A percentile compares a stretch with the other conserved stretches of the same genome.
These are phyloP conservation scores for Funneliformis geosporum DNA, from an alignment of 192 early-diverging fungal genomes.

Conservation along the genomic window DNA sequence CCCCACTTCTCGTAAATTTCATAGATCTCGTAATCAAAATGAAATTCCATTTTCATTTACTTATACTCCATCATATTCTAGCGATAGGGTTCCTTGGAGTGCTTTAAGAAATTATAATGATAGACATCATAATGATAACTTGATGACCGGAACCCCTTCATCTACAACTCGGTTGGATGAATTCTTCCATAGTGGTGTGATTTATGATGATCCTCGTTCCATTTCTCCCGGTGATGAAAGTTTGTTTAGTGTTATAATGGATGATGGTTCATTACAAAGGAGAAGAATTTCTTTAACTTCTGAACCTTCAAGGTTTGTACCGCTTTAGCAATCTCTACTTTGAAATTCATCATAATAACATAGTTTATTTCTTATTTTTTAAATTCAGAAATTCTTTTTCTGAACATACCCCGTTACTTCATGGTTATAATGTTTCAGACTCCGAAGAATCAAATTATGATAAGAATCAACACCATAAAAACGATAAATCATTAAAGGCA, in stretches of 20 bases:
- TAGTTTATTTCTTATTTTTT: neutral
- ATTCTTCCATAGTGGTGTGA: neutral
- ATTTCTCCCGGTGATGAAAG: neutral
- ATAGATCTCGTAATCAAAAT: neutral
- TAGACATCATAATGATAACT: neutral
- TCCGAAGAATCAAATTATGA: neutral
- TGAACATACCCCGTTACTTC: neutral
- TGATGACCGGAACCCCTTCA: neutral
- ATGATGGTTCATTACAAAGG: constrained; percentile 25
- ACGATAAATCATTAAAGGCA: neutral
- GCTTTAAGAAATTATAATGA: neutral
- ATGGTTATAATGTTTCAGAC: neutral
- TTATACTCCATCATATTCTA: constrained; percentile 7
- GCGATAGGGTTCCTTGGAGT: constrained; percentile 26
- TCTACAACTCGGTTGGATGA: neutral
- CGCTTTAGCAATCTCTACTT: too few relatives aligned
- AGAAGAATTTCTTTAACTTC: constrained; percentile 25
- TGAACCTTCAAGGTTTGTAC: neutral
- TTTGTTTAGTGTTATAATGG: constrained; percentile 24
- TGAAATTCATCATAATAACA: neutral
- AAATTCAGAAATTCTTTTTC: neutral
- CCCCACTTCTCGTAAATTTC: neutral
- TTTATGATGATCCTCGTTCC: neutral
- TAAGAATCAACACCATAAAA: neutral
- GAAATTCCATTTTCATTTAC: neutral